These are phyloP conservation scores for Candida orba DNA, from an alignment of 805 yeast genomes.

Conservation along the genomic window DNA sequence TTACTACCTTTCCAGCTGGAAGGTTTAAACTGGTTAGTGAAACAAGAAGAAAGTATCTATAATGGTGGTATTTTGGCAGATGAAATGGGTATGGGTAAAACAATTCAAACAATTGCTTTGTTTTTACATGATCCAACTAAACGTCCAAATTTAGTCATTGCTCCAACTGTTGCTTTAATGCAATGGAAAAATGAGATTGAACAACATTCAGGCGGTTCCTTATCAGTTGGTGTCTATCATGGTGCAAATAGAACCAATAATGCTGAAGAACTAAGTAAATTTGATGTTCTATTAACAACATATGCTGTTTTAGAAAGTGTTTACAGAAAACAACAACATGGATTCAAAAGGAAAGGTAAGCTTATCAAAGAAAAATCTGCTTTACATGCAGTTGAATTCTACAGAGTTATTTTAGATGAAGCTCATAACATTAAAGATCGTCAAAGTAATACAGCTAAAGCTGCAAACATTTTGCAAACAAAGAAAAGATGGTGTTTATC, in stretches of 20 bases:
- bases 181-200: slow-evolving; percentile 96
- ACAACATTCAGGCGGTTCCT: slow-evolving; percentile 64
- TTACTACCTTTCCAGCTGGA: slow-evolving; percentile 89
- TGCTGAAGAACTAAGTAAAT: slow-evolving; percentile 44
- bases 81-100: slow-evolving; percentile 99
- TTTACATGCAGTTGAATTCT: slow-evolving; percentile 67
- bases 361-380: slow-evolving; percentile 68
- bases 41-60: slow-evolving; percentile 74
- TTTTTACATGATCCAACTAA: slow-evolving; percentile 62
- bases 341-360: slow-evolving; percentile 69
- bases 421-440: slow-evolving; percentile 97
- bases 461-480: slow-evolving; percentile 70
- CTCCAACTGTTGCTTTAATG: slow-evolving; percentile 97
- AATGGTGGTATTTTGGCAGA: slow-evolving; percentile 93
- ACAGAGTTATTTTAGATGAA: slow-evolving; percentile 87
- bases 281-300: slow-evolving; percentile 84
- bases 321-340: slow-evolving; percentile 73
- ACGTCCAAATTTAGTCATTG: slow-evolving; percentile 81
- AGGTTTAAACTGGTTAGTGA: slow-evolving; percentile 82
- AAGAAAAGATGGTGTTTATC: slow-evolving; percentile 84
- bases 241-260: slow-evolving; percentile 70
- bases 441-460: slow-evolving; percentile 86
- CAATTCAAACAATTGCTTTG: slow-evolving; percentile 90
- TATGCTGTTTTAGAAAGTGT: slow-evolving; percentile 89
- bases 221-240: slow-evolving; percentile 71